Evolutionary conservation across 495 filamentous ascomycete genomes (phyloP), one percentile per base, ranked within the genome.

Genomic region (Xylaria grammica): DNA sequence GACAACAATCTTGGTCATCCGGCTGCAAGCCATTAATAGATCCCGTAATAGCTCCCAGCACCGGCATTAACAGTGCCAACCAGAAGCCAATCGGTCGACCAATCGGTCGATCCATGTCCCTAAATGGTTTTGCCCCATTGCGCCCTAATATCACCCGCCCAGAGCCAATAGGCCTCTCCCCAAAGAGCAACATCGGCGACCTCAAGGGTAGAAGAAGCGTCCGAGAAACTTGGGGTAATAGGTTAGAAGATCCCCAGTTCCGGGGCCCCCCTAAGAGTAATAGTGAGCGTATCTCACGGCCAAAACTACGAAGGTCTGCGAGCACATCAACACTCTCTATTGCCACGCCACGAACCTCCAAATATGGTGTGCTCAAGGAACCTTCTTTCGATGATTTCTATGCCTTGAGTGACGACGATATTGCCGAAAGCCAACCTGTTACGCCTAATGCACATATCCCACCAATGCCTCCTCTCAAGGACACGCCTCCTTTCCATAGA

Each of bases 351-450:
- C 42, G 24, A 24, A 49, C 20, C 48, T 61, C 49, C 20, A 20
- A 36, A 34, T 53, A 69, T 26, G 29, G 65, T 0, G 51, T 69
- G 15, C 71, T 82, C 4, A 68, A 56, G 34, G 80, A 82, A 42
- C 81, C 81, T n/a, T 76, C 70, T 22, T 65, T 83, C 30, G 72
- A 72, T 8, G 81, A 83, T 9, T 83, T 83, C 53, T 71, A 78
- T 49, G 65, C 73, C 3, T 72, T 83, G 2, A 75, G 72, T 63
- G 81, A 83, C 57, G 80, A 82, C 27, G 79, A 82, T 45, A 77
- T 83, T 27, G 78, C 79, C 19, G 81, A 82, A 49, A 71, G 62
- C 26, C 36, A 64, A 19, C 67, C 68, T 15, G 20, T 26, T 6
- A 65, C 62, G 27, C 63, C 63, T 62, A 52, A 65, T 34, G 19